phyloP scores from a whole-genome alignment of 148 eudicot genomes.

The Agrostemma githago region DNA sequence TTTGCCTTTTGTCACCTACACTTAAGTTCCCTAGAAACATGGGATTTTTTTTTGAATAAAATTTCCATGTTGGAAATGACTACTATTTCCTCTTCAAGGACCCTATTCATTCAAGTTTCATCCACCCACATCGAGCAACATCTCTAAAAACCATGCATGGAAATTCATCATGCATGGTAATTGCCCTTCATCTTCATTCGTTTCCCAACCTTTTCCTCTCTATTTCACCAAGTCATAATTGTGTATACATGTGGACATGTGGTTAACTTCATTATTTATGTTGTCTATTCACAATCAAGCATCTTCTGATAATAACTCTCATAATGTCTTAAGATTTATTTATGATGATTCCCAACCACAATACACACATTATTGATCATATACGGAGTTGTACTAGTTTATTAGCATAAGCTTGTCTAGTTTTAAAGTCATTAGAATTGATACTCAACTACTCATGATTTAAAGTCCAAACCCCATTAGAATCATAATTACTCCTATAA shows the following conservation, averaged over 20 bases:
- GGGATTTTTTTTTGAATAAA: slow-evolving; percentile 16
- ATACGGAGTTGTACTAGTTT: too few relatives aligned
- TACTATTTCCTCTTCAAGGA: slow-evolving; percentile 12
- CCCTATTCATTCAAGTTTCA: not conserved
- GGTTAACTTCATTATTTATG: not conserved
- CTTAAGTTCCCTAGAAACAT: slow-evolving; percentile 30
- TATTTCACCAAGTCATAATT: slow-evolving; percentile 11
- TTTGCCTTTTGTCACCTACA: slow-evolving; percentile 29
- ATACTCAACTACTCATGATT: too few relatives aligned
- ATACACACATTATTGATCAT: too few relatives aligned
- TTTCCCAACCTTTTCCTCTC: slow-evolving; percentile 12
- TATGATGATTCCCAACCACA: too few relatives aligned
- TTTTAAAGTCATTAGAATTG: too few relatives aligned
- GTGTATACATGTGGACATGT: slow-evolving; percentile 2
- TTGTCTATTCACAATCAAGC: not conserved
- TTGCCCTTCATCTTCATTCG: not conserved
- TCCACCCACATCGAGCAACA: not conserved
- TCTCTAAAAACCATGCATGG: slow-evolving; percentile 16
- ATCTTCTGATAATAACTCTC: not conserved
- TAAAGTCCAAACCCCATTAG: too few relatives aligned
- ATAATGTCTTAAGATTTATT: not conserved
- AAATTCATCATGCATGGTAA: slow-evolving; percentile 6
- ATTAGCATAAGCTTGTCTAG: too few relatives aligned
- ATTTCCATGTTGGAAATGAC: slow-evolving; percentile 22
- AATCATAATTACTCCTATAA: too few relatives aligned